Percentiles rank a stretch among this genome's conserved stretches.
Evolutionary conservation across 345 rosid genomes (phyloP).

Genomic region (Hibiscus mutabilis): DNA sequence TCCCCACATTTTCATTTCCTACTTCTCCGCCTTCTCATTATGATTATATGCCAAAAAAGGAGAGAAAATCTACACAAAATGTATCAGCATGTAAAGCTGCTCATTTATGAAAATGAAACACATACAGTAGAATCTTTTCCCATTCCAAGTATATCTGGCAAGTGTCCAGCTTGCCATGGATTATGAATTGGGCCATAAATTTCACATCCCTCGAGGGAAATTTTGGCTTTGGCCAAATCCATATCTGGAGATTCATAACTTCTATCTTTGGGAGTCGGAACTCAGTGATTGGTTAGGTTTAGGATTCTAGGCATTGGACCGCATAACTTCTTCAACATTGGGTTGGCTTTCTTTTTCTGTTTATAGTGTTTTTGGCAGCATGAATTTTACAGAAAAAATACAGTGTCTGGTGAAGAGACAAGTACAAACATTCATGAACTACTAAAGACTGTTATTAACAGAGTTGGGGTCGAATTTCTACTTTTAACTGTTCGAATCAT

Average conservation of each 20-base stretch:
- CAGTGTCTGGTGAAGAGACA: too few species aligned
- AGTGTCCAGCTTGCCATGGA: background rate
- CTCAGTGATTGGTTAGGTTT: background rate
- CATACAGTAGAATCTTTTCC: background rate
- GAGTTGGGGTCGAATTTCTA: too few species aligned
- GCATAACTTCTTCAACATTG: background rate
- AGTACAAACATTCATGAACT: too few species aligned
- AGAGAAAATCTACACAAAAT: constrained; percentile 12
- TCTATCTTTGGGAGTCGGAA: constrained; percentile 2
- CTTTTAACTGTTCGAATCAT: too few species aligned
- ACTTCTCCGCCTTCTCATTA: background rate
- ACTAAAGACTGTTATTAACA: too few species aligned
- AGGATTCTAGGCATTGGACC: constrained; percentile 9
- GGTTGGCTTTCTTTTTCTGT: background rate
- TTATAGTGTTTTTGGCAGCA: background rate
- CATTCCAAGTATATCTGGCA: background rate
- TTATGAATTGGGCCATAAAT: background rate
- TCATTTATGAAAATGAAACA: constrained; percentile 18
- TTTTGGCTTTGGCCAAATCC: constrained; percentile 7
- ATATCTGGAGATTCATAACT: constrained; percentile 16
- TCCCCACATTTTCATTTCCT: constrained; percentile 10
- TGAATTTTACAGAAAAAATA: background rate
- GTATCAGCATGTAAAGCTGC: constrained; percentile 25
- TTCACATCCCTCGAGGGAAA: constrained; percentile 3
- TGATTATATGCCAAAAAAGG: constrained; percentile 1